Conservation (phyloP, 2,329 filamentous ascomycete genomes). For the Botrytis sinoallii region DNA sequence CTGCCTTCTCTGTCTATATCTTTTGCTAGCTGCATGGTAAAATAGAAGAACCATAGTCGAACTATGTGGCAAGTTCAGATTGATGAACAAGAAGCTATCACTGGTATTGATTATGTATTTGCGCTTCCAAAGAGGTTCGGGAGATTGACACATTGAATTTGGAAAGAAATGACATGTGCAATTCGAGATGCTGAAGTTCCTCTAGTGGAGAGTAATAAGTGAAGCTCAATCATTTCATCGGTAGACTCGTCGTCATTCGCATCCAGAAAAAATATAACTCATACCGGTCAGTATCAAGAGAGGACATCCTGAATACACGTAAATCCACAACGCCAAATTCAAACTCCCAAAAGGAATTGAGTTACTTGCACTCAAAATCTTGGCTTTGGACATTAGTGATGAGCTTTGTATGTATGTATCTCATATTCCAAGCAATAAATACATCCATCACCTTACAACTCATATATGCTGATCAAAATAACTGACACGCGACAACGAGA, state of each 20-base stretch:
- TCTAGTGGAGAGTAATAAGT: not conserved
- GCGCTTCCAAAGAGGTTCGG: not conserved
- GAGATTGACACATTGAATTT: not conserved
- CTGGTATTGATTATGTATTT: not conserved
- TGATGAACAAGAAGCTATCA: not conserved
- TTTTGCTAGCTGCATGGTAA: not conserved
- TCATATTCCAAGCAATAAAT: not conserved
- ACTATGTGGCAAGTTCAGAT: conserved; percentile 35
- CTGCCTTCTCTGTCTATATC: not conserved
- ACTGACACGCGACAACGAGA: not conserved
- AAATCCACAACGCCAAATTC: not conserved
- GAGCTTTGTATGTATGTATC: not conserved
- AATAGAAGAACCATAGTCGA: not conserved
- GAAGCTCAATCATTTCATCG: not conserved
- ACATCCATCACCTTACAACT: not conserved
- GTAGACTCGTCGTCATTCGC: not conserved
- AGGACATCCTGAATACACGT: not conserved
- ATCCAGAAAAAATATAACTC: not conserved
- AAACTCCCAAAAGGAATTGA: not conserved
- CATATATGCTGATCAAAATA: not conserved
- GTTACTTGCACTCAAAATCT: not conserved
- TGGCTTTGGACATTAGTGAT: not conserved
- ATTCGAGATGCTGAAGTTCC: not conserved
- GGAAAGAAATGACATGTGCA: not conserved
- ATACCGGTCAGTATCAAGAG: not conserved